Percentiles rank a stretch among this genome's conserved stretches.
phyloP scores from a whole-genome alignment of 345 rosid species.

The Gossypium thurberi region DNA sequence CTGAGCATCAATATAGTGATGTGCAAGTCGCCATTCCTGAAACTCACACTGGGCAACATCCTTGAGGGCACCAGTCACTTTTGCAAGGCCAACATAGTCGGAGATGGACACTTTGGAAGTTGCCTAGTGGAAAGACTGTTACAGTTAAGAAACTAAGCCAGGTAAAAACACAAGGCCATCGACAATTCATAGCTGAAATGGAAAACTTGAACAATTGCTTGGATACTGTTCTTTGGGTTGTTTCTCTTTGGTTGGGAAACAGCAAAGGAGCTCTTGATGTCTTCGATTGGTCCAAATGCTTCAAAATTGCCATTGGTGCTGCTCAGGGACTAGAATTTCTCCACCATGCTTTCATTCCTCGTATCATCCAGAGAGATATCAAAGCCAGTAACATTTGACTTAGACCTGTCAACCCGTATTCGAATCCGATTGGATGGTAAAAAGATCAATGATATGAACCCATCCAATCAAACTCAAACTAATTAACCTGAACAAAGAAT shows the following conservation, averaged over 20 bases:
- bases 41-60: slow-evolving; percentile 57
- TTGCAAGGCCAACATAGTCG: slow-evolving; percentile 77
- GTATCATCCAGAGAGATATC: slow-evolving; percentile 84
- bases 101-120: slow-evolving; percentile 83
- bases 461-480: too few species aligned
- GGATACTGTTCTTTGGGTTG: slow-evolving; percentile 76
- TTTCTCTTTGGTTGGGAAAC: slow-evolving; percentile 67
- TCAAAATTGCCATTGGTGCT: slow-evolving; percentile 66
- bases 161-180: slow-evolving; percentile 70
- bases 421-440: too few species aligned
- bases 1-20: slow-evolving; percentile 74
- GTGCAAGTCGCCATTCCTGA: slow-evolving; percentile 80
- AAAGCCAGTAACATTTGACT: slow-evolving; percentile 86
- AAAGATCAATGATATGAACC: too few species aligned
- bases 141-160: slow-evolving; percentile 87
- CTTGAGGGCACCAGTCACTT: slow-evolving; percentile 74
- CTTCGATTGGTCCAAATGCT: slow-evolving; percentile 71
- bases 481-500: too few species aligned
- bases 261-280: slow-evolving; percentile 50
- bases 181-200: slow-evolving; percentile 91
- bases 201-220: slow-evolving; percentile 80
- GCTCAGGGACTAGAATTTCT: slow-evolving; percentile 80
- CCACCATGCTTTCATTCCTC: slow-evolving; percentile 80
- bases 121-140: slow-evolving; percentile 49
- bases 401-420: not conserved